These are phyloP conservation scores for Theobroma cacao DNA, from an alignment of 345 rosid species.

Conservation along the genomic window DNA sequence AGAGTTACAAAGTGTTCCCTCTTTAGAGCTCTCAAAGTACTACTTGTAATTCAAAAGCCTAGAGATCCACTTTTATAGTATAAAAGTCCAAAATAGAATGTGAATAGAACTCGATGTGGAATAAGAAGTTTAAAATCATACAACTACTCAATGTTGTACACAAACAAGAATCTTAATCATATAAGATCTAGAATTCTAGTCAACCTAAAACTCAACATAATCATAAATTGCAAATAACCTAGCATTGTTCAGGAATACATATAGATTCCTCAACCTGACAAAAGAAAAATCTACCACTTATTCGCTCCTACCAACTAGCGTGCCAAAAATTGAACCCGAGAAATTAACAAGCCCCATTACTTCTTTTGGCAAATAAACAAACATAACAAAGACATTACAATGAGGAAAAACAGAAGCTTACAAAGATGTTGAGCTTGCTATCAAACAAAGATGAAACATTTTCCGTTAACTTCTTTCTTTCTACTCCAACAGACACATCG, in stretches of 20 bases:
- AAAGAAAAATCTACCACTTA: not conserved
- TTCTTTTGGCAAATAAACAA: constrained; percentile 33
- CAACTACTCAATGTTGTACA: too few relatives aligned
- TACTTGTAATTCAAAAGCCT: too few relatives aligned
- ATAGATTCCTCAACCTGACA: not conserved
- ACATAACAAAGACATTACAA: constrained; percentile 9
- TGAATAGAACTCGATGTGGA: too few relatives aligned
- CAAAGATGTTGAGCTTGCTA: constrained; percentile 64
- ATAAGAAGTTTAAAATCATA: too few relatives aligned
- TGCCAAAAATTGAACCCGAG: not conserved
- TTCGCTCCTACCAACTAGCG: not conserved
- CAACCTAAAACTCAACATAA: too few relatives aligned
- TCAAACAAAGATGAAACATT: constrained; percentile 38
- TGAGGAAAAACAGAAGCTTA: constrained; percentile 14
- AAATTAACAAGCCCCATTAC: not conserved
- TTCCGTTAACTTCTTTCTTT: constrained; percentile 45
- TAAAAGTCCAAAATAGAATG: too few relatives aligned
- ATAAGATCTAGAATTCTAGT: too few relatives aligned
- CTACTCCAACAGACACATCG: constrained; percentile 47
- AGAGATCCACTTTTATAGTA: too few relatives aligned
- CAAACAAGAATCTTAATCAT: too few relatives aligned
- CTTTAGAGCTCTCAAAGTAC: too few relatives aligned
- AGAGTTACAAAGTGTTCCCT: too few relatives aligned
- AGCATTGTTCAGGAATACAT: not conserved
- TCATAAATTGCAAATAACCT: not conserved